These are phyloP conservation scores for Phlyctochytrium arcticum DNA, from an alignment of 192 early-diverging fungal genomes.

Conservation along the genomic window DNA sequence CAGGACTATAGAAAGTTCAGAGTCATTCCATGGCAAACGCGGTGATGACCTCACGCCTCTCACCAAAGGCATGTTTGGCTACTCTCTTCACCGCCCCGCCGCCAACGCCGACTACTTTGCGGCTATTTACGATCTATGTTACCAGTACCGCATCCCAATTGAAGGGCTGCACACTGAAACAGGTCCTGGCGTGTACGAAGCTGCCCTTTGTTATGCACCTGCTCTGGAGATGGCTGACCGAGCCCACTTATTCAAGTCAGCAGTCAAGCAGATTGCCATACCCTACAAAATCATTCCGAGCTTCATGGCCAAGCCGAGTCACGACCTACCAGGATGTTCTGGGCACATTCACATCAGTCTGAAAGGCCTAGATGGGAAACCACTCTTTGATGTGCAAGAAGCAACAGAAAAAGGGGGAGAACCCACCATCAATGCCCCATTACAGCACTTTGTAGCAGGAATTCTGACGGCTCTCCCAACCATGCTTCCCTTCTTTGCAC, in stretches of 20 bases:
- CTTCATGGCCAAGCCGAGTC: conserved; percentile 83
- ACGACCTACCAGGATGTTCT: conserved; percentile 69
- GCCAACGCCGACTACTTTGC: conserved; percentile 68
- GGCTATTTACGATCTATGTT: conserved; percentile 62
- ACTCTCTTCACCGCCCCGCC: conserved; percentile 63
- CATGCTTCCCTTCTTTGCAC: conserved; percentile 68
- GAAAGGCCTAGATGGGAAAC: conserved; percentile 42
- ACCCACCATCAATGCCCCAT: background rate
- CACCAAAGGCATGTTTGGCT: conserved; percentile 81
- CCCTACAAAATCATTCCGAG: conserved; percentile 66
- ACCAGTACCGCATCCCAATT: conserved; percentile 51
- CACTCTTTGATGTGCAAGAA: conserved; percentile 45
- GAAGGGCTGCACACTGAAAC: conserved; percentile 82
- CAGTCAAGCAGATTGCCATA: conserved; percentile 67
- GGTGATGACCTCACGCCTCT: conserved; percentile 53
- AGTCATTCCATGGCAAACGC: conserved; percentile 58
- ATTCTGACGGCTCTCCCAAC: conserved; percentile 57
- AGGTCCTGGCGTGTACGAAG: conserved; percentile 79
- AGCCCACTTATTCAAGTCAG: conserved; percentile 73
- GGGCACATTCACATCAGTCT: conserved; percentile 77
- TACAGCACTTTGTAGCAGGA: conserved; percentile 25
- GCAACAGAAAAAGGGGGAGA: background rate
- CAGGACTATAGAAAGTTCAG: conserved; percentile 58
- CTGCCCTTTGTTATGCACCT: conserved; percentile 61
- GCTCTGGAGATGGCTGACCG: conserved; percentile 63